These are phyloP conservation scores for Puccinia sorghi DNA, from an alignment of 1,284 basidiomycete species.

Conservation along the genomic window DNA sequence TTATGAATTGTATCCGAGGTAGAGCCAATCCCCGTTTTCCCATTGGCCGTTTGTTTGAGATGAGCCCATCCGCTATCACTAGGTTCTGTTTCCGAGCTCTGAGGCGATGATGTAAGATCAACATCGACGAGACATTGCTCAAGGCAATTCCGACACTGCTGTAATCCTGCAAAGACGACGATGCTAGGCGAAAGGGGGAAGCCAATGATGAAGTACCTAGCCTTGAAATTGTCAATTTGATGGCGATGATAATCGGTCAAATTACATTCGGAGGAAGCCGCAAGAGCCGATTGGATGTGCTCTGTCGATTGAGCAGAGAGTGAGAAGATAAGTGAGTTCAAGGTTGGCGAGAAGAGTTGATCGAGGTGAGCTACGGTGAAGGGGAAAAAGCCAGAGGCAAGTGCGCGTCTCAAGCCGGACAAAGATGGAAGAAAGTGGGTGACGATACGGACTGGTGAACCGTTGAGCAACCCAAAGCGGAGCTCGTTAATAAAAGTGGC, in stretches of 20 bases:
- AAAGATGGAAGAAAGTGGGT: slow-evolving; percentile 44
- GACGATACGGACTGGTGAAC: slow-evolving; percentile 25
- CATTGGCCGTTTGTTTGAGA: slow-evolving; percentile 20
- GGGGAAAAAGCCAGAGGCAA: slow-evolving; percentile 32
- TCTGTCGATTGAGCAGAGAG: slow-evolving; percentile 11
- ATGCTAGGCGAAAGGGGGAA: slow-evolving; percentile 29
- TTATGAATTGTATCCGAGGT: slow-evolving; percentile 16
- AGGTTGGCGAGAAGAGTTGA: slow-evolving; percentile 23
- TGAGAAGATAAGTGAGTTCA: slow-evolving; percentile 20
- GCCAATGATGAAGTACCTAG: slow-evolving; percentile 36
- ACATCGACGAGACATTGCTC: slow-evolving; percentile 35
- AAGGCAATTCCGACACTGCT: slow-evolving; percentile 36
- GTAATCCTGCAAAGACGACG: slow-evolving; percentile 30
- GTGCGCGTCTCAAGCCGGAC: slow-evolving; percentile 39
- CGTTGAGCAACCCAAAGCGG: slow-evolving; percentile 19
- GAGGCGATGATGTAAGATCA: slow-evolving; percentile 4
- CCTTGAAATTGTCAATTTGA: slow-evolving; percentile 42
- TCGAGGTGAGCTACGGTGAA: slow-evolving; percentile 36
- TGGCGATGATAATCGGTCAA: slow-evolving; percentile 28
- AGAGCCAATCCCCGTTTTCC: slow-evolving; percentile 15
- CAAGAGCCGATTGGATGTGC: slow-evolving; percentile 15
- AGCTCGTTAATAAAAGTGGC: slow-evolving; percentile 17
- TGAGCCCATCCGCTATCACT: slow-evolving; percentile 27
- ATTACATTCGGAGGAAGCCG: slow-evolving; percentile 15
- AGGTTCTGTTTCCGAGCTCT: slow-evolving; percentile 11